phyloP scores from a whole-genome alignment of 163 green algal species.

The Volvox carteri region DNA sequence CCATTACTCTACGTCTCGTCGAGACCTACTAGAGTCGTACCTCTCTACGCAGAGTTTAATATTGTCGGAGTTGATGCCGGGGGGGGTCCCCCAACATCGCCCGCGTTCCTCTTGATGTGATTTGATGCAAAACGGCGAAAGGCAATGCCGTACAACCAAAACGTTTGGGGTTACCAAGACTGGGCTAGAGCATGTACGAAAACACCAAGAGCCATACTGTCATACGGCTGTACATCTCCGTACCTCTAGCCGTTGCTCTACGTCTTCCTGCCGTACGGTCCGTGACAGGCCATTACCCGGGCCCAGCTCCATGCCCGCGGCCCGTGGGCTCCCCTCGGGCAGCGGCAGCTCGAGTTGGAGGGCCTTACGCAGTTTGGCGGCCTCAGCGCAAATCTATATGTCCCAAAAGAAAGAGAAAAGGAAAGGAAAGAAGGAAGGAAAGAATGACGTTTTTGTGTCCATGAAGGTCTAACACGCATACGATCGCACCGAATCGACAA shows the following conservation, averaged over 20 bases:
- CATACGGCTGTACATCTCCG: background rate
- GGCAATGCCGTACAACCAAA: background rate
- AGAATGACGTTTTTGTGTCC: too few species aligned
- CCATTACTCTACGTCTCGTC: too few species aligned
- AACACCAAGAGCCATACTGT: too few species aligned
- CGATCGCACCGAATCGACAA: too few species aligned
- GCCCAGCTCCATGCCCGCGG: background rate
- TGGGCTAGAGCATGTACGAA: background rate
- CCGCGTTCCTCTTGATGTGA: background rate
- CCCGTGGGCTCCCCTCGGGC: background rate
- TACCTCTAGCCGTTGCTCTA: slow-evolving; percentile 29
- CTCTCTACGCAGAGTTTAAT: too few species aligned
- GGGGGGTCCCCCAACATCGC: too few species aligned
- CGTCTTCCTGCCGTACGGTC: slow-evolving; percentile 1
- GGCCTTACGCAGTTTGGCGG: slow-evolving; percentile 22
- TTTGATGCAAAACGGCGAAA: background rate
- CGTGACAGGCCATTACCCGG: background rate
- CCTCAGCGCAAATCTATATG: slow-evolving; percentile 6
- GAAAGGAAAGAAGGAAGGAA: too few species aligned
- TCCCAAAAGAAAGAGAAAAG: background rate
- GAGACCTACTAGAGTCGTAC: too few species aligned
- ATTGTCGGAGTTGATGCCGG: background rate
- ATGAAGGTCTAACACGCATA: too few species aligned
- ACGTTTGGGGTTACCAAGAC: background rate
- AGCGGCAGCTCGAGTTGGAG: background rate